Evolutionary conservation across 2,329 filamentous ascomycete genomes (phyloP).

Genomic region (Geosmithia flava): DNA sequence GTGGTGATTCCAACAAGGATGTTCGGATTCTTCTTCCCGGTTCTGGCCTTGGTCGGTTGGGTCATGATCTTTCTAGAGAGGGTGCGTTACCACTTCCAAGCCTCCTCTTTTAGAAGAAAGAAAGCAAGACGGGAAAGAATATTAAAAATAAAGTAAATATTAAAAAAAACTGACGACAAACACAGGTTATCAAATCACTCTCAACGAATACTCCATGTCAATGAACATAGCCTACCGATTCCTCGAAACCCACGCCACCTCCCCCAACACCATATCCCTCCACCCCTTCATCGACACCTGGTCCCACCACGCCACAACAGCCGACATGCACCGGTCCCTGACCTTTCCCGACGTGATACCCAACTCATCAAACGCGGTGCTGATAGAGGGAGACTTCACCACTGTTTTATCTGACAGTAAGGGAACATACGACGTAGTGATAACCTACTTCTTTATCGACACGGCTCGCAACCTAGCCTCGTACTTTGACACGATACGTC

Average conservation of each 20-base stretch:
- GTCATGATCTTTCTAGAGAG: constrained; percentile 35
- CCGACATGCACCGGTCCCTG: constrained; percentile 31
- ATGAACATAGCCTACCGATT: constrained; percentile 43
- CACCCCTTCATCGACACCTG: constrained; percentile 43
- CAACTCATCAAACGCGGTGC: constrained; percentile 23
- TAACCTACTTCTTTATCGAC: constrained; percentile 50
- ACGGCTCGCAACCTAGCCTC: constrained; percentile 42
- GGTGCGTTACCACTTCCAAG: no score
- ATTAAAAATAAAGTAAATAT: not conserved
- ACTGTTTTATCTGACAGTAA: constrained; percentile 17
- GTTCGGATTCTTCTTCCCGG: constrained; percentile 21
- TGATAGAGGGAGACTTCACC: constrained; percentile 45
- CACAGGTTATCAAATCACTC: constrained; percentile 34
- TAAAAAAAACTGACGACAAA: not conserved
- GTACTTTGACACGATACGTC: constrained; percentile 41
- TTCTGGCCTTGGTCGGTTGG: constrained; percentile 37
- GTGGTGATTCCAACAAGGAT: not conserved
- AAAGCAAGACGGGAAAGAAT: not conserved
- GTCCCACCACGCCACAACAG: constrained; percentile 38
- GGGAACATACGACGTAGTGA: constrained; percentile 30
- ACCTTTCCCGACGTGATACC: constrained; percentile 28
- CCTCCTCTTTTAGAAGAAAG: no score
- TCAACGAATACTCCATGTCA: constrained; percentile 46
- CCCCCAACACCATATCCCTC: constrained; percentile 12
- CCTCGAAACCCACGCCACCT: constrained; percentile 19